phyloP scores from a whole-genome alignment of 306 rosid genomes.

The Carpinus viminea region DNA sequence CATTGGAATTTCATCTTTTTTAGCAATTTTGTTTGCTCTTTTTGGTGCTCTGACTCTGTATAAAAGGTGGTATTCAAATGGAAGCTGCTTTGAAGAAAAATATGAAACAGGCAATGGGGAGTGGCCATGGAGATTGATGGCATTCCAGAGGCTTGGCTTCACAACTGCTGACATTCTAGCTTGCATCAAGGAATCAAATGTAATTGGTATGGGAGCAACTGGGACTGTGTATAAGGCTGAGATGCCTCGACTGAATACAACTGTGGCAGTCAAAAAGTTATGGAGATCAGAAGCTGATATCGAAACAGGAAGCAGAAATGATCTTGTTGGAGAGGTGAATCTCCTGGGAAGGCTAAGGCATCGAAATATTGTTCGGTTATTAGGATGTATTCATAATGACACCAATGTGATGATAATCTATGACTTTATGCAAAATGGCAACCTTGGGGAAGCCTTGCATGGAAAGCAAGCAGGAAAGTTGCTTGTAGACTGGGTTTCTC shows the following conservation, averaged over 20 bases:
- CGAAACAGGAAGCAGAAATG: conserved; percentile 72
- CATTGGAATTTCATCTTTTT: conserved; percentile 62
- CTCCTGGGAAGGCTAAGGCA: conserved; percentile 85
- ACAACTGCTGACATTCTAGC: conserved; percentile 74
- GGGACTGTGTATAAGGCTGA: conserved; percentile 92
- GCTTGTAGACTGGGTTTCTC: conserved; percentile 90
- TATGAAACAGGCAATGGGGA: conserved; percentile 69
- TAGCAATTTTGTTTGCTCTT: conserved; percentile 50
- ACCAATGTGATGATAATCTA: conserved; percentile 77
- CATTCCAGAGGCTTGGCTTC: conserved; percentile 86
- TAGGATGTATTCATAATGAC: conserved; percentile 80
- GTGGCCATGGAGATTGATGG: conserved; percentile 98
- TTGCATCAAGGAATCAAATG: conserved; percentile 82
- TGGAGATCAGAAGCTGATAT: conserved; percentile 78
- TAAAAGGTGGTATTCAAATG: conserved; percentile 67
- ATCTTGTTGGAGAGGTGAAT: conserved; percentile 89
- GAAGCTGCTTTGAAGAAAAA: conserved; percentile 62
- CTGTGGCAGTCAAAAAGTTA: conserved; percentile 82
- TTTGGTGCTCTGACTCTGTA: conserved; percentile 55
- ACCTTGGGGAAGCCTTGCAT: conserved; percentile 90
- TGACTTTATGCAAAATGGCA: conserved; percentile 88
- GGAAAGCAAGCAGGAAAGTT: conserved; percentile 59
- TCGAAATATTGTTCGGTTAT: conserved; percentile 79
- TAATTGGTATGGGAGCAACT: conserved; percentile 88
- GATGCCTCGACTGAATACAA: conserved; percentile 60